Conservation (phyloP, 257 asterid genomes). For the Solanum lycopersicoides region DNA sequence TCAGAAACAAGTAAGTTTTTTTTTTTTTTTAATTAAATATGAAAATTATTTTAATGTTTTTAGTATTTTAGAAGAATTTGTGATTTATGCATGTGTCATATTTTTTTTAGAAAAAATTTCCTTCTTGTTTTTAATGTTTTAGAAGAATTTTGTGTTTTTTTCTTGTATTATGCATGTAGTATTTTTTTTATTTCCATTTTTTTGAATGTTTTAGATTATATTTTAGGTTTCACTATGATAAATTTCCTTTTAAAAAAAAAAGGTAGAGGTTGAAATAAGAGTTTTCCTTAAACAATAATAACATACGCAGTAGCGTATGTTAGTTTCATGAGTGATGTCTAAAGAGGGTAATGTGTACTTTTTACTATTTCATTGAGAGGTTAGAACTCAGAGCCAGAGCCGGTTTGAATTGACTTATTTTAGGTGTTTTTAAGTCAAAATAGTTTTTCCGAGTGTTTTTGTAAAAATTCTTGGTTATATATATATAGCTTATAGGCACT, state of each 20-base stretch:
- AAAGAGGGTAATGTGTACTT: neutral
- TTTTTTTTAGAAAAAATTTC: neutral
- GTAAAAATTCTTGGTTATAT: too few relatives aligned
- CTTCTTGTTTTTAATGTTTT: neutral
- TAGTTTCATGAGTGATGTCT: too few relatives aligned
- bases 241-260: too few relatives aligned
- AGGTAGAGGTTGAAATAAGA: neutral
- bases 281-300: too few relatives aligned
- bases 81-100: neutral
- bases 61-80: neutral
- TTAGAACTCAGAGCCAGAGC: too few relatives aligned
- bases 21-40: neutral
- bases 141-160: neutral
- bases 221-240: neutral
- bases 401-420: neutral
- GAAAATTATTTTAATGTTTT: neutral
- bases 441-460: neutral
- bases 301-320: too few relatives aligned
- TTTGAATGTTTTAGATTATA: neutral
- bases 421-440: too few relatives aligned
- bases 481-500: neutral
- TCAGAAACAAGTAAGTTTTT: conserved; percentile 1
- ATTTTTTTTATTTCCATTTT: neutral
- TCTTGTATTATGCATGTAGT: neutral
- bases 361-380: neutral